Base-by-base conservation (phyloP, 2,329 filamentous ascomycete genomes). In the Calonectria pseudoreteaudii region DNA sequence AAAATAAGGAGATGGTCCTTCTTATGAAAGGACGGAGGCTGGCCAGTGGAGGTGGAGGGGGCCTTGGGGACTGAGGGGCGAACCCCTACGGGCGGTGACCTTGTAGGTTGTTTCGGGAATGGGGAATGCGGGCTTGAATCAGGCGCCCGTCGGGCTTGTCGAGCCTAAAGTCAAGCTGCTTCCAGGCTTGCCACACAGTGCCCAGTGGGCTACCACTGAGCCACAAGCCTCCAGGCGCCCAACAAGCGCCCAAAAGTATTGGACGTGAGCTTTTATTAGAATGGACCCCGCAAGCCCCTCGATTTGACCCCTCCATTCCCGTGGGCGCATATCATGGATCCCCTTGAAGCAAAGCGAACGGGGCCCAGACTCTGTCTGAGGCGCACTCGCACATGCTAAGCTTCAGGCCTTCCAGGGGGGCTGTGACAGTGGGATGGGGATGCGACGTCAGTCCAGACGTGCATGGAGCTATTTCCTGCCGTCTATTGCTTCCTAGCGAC, bases 31-130 rank as follows among this genome's bases (percentile, higher is more conserved):
- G 64, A 69, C 73, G 68, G 71, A 68, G 56, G 56, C 36, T 62
- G 56, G 56, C 31, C 23, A 49, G 68, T 75, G 74, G 68, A 74
- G 58, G 71, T 68, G 75, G 65, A 74, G 58, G 60, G 41, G 58
- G 53, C 26, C 31, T 64, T 34, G 47, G 38, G 38, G 66, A 71
- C 36, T 64, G 66, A 49, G 60, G 41, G 60, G 73, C 67, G 75
- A 74, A 80, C 75, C 76, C 78, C 78, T 74, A 70, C 60, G 70
- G 71, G 78, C 74, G 77, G 76, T 80, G 77, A 70, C 74, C 52
- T 74, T 60, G 44, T 31, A 53, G 69, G 66, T 77, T 72, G 74
- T 78, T 80, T 80, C 70, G 71, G 78, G 77, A 72, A 79, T 79
- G 68, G 71, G 75, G 78, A 74, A 60, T 49, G 65, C 31, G 65